A percentile compares a stretch with the other conserved stretches of the same genome.
These are phyloP conservation scores for Anacardium occidentale DNA, from an alignment of 345 rosid genomes.

Conservation along the genomic window DNA sequence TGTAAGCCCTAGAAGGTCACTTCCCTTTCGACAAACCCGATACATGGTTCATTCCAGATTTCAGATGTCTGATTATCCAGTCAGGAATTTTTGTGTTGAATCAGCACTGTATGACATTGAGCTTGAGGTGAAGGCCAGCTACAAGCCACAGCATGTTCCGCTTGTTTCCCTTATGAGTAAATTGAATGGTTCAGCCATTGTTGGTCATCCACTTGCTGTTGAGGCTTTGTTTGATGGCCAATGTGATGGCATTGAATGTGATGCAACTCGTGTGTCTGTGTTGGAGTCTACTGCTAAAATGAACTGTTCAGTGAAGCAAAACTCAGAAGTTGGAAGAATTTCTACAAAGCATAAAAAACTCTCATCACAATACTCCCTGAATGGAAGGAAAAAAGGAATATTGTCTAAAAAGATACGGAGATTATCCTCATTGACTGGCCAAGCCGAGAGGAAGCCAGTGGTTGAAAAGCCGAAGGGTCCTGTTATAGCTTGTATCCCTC, in stretches of 20 bases:
- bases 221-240: conserved; percentile 47
- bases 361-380: conserved; percentile 9
- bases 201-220: conserved; percentile 77
- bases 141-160: conserved; percentile 71
- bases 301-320: conserved; percentile 25
- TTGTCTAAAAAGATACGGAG: conserved; percentile 69
- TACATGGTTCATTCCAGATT: conserved; percentile 51
- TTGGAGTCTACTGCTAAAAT: conserved; percentile 18
- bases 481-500: conserved; percentile 77
- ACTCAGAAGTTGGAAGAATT: conserved; percentile 32
- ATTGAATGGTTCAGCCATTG: conserved; percentile 73
- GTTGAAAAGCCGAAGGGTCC: conserved; percentile 59
- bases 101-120: conserved; percentile 62
- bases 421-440: conserved; percentile 73
- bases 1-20: conserved; percentile 48
- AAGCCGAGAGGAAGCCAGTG: conserved; percentile 36
- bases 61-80: conserved; percentile 40
- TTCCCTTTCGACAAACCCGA: conserved; percentile 56
- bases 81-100: conserved; percentile 30
- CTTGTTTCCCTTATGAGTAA: conserved; percentile 87
- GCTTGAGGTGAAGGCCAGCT: conserved; percentile 72
- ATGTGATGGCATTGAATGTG: conserved; percentile 28
- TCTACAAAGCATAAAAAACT: conserved; percentile 34
- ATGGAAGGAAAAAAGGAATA: conserved; percentile 15
- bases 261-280: conserved; percentile 10